Evolutionary conservation across 495 filamentous ascomycete species (phyloP).

Genomic region (Trichocladium uniseriatum): DNA sequence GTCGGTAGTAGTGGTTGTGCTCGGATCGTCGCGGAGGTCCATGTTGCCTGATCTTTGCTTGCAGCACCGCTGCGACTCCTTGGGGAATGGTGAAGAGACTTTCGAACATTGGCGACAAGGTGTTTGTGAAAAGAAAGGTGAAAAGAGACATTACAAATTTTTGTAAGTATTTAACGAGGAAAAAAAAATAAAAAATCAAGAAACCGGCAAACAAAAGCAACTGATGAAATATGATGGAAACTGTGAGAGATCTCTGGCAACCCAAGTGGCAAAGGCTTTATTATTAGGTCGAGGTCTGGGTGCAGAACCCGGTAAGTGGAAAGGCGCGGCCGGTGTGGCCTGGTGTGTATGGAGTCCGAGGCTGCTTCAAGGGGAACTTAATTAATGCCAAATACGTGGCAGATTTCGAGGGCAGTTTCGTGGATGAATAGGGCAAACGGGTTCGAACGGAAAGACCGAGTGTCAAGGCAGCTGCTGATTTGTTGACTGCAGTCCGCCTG

Average conservation of each 20-base stretch:
- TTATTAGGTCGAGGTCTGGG: background rate
- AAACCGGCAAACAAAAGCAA: background rate
- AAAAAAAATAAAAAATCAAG: background rate
- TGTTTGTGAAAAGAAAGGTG: background rate
- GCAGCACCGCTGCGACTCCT: slow-evolving; percentile 12
- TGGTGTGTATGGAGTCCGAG: background rate
- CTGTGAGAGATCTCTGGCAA: background rate
- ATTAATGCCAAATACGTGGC: background rate
- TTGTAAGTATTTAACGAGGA: background rate
- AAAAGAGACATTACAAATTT: background rate
- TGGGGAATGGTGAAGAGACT: slow-evolving; percentile 10
- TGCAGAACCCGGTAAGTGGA: background rate
- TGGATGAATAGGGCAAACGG: background rate
- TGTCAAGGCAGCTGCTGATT: background rate
- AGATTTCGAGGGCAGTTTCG: background rate
- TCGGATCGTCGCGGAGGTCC: slow-evolving; percentile 11
- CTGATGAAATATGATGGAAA: background rate
- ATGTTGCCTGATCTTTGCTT: slow-evolving; percentile 16
- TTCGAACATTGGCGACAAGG: slow-evolving; percentile 8
- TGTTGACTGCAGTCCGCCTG: background rate
- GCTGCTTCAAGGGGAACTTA: background rate
- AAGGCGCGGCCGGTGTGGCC: background rate
- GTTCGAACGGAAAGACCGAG: background rate
- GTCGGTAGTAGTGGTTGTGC: slow-evolving; percentile 19
- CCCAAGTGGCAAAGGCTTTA: slow-evolving; percentile 1